Evolutionary conservation across 176 grass and related monocot species (phyloP).

Genomic region (Otatea glauca): DNA sequence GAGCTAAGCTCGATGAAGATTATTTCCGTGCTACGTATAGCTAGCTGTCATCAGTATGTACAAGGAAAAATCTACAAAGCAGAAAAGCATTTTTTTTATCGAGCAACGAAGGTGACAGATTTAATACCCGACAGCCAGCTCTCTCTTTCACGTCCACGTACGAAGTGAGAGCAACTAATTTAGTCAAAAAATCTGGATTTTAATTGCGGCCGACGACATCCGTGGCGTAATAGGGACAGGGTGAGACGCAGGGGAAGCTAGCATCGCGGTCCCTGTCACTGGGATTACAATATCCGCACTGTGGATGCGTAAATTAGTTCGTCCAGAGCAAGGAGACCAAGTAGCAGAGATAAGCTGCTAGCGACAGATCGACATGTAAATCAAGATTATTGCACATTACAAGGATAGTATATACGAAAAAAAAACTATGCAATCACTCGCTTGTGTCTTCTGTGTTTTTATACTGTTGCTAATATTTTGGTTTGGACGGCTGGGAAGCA

Average conservation of each 20-base stretch:
- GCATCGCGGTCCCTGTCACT: constrained; percentile 24
- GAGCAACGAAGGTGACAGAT: neutral
- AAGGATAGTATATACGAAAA: neutral
- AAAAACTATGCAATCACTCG: neutral
- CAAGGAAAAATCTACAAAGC: too few species aligned
- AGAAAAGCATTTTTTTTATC: neutral
- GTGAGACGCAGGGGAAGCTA: constrained; percentile 7
- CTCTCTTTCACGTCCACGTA: constrained; percentile 14
- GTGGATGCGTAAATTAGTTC: neutral
- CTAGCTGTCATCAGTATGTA: too few species aligned
- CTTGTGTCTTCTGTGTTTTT: neutral
- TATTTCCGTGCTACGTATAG: too few species aligned
- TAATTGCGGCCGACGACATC: neutral
- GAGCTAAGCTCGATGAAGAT: too few species aligned
- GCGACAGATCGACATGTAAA: constrained; percentile 3
- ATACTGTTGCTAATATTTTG: neutral
- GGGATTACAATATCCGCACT: neutral
- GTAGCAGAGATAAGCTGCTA: neutral
- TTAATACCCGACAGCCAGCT: neutral
- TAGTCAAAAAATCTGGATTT: neutral
- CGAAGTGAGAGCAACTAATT: neutral
- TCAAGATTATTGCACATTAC: neutral
- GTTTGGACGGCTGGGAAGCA: too few species aligned
- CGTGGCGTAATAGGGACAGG: neutral
- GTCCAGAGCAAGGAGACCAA: neutral